Percentiles rank a stretch among this genome's conserved stretches.
These are phyloP conservation scores for Stentor roeselii DNA, from an alignment of 73 alveolate genomes.

Conservation along the genomic window DNA sequence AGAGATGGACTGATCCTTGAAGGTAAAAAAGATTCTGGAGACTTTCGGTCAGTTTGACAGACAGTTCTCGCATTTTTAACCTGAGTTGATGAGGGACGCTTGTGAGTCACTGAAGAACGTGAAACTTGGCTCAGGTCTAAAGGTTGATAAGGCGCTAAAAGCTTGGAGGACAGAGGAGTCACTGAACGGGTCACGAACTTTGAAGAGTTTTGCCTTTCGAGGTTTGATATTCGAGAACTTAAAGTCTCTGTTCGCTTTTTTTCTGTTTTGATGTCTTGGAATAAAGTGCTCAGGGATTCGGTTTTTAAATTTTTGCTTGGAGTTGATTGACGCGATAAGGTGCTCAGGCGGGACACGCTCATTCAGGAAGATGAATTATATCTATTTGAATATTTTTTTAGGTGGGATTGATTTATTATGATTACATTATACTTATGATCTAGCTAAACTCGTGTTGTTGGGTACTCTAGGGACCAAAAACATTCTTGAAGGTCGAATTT, in stretches of 20 bases:
- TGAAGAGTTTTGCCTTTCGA: neutral
- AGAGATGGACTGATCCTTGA: neutral
- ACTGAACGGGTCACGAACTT: neutral
- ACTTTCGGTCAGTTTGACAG: neutral
- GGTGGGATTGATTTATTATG: too few relatives aligned
- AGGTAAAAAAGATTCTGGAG: neutral
- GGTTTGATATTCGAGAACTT: neutral
- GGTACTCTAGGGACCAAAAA: neutral
- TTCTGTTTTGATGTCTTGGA: neutral
- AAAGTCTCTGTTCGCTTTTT: neutral
- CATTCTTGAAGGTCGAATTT: neutral
- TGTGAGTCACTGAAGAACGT: neutral
- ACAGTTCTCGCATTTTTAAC: neutral
- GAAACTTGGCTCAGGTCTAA: neutral
- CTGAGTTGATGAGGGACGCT: neutral
- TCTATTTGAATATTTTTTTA: too few relatives aligned
- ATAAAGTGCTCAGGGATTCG: neutral
- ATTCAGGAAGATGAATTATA: too few relatives aligned
- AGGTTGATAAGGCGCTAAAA: neutral
- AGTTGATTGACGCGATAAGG: conserved; percentile 9
- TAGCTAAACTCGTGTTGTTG: neutral
- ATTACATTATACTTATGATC: too few relatives aligned
- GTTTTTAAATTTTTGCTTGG: neutral
- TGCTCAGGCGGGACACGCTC: neutral
- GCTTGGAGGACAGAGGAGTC: neutral